Evolutionary conservation across 306 rosid genomes (phyloP).

Genomic region (Begonia loranthoides): DNA sequence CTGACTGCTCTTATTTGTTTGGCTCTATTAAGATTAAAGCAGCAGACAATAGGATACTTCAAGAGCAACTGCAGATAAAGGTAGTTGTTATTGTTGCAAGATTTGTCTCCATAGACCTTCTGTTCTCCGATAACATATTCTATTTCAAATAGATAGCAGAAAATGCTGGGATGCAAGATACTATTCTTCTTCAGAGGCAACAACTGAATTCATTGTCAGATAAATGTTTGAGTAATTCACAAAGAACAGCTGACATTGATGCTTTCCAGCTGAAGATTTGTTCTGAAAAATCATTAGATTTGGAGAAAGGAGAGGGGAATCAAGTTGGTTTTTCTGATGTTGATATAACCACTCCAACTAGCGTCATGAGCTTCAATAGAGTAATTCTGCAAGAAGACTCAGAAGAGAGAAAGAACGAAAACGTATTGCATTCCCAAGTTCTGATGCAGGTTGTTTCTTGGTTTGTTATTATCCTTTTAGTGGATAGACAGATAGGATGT

Average conservation of each 20-base stretch:
- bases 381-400: conserved; percentile 31
- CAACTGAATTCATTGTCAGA: conserved; percentile 34
- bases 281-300: conserved; percentile 21
- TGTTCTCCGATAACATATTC: conserved; percentile 6
- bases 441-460: conserved; percentile 40
- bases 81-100: conserved; percentile 19
- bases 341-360: conserved; percentile 30
- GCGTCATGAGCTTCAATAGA: conserved; percentile 44
- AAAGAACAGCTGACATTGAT: conserved; percentile 16
- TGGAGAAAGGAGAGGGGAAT: conserved; percentile 17
- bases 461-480: conserved; percentile 2
- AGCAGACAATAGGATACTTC: conserved; percentile 84
- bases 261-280: conserved; percentile 5
- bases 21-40: conserved; percentile 51
- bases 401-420: conserved; percentile 23
- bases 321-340: conserved; percentile 18
- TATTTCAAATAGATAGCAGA: conserved; percentile 36
- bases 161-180: conserved; percentile 59
- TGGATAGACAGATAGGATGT: too few relatives aligned
- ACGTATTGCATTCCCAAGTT: conserved; percentile 31
- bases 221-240: conserved; percentile 19
- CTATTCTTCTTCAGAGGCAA: conserved; percentile 47
- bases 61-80: conserved; percentile 71
- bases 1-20: conserved; percentile 3
- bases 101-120: conserved; percentile 6